phyloP scores from a whole-genome alignment of 768 basidiomycete species.

The Melanogaster broomeanus region DNA sequence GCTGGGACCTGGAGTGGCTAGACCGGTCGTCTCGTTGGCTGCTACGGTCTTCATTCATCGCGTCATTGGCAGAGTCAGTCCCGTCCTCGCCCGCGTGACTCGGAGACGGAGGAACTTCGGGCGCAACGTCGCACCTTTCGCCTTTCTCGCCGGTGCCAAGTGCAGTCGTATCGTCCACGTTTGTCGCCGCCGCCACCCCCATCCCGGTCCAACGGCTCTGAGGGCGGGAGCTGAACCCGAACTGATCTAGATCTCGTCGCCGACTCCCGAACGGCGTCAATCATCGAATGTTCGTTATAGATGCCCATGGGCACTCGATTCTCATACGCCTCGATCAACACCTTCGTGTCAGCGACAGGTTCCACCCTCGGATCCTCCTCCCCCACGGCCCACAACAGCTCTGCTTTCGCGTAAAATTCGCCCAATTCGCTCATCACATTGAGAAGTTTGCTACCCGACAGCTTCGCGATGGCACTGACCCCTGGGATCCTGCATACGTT shows the following conservation, averaged over 20 bases:
- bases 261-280: background rate
- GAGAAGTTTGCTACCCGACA: constrained; percentile 23
- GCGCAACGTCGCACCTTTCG: background rate
- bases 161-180: background rate
- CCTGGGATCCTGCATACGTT: constrained; percentile 7
- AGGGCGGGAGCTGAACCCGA: no score
- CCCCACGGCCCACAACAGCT: constrained; percentile 22
- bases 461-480: background rate
- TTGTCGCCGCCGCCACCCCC: background rate
- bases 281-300: background rate
- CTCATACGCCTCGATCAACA: constrained; percentile 14
- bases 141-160: background rate
- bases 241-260: no score
- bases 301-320: background rate
- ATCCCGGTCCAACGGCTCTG: no score
- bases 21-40: no score
- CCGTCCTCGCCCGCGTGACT: background rate
- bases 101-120: background rate
- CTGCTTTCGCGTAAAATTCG: constrained; percentile 12
- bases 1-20: no score
- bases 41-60: background rate
- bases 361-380: constrained; percentile 23
- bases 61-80: background rate
- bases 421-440: constrained; percentile 9
- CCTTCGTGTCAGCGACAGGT: constrained; percentile 15